phyloP scores from a whole-genome alignment of 139 green algal species.

The Spirogloea muscicola region DNA sequence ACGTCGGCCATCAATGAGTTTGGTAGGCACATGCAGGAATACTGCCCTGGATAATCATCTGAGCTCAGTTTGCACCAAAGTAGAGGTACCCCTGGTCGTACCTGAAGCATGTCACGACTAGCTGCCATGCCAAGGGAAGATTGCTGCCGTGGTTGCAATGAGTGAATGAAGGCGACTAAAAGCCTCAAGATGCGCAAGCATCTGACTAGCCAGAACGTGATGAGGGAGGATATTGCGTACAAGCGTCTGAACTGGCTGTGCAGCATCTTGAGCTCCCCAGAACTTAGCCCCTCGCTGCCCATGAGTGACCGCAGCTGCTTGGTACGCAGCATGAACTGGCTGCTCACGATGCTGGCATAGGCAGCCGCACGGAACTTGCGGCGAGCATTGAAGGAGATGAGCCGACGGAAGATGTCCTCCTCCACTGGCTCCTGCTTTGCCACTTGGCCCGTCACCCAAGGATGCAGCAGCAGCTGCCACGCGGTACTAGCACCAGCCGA shows the following conservation, averaged over 20 bases:
- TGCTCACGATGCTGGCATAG: constrained; percentile 39
- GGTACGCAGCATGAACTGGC: constrained; percentile 22
- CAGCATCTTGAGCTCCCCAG: constrained; percentile 39
- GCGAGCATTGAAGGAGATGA: constrained; percentile 43
- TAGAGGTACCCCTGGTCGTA: too few relatives aligned
- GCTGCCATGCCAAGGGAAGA: too few relatives aligned
- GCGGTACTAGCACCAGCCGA: too few relatives aligned
- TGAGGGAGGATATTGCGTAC: constrained; percentile 8
- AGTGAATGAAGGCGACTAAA: too few relatives aligned
- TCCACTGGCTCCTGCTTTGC: constrained; percentile 26
- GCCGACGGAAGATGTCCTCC: constrained; percentile 18
- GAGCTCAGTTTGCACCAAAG: too few relatives aligned
- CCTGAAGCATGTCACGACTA: too few relatives aligned
- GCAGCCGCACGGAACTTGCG: constrained; percentile 45
- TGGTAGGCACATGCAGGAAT: too few relatives aligned
- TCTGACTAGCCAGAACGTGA: not conserved
- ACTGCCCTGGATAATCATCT: too few relatives aligned
- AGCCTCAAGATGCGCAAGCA: not conserved
- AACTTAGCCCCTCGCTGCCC: constrained; percentile 6
- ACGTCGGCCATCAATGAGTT: too few relatives aligned
- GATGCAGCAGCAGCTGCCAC: constrained; percentile 38
- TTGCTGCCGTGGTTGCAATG: too few relatives aligned
- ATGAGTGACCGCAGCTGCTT: constrained; percentile 15
- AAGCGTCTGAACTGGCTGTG: constrained; percentile 38
- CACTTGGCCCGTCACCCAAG: constrained; percentile 42